phyloP scores from a whole-genome alignment of 495 filamentous ascomycete species.

The Xylaria scruposa region DNA sequence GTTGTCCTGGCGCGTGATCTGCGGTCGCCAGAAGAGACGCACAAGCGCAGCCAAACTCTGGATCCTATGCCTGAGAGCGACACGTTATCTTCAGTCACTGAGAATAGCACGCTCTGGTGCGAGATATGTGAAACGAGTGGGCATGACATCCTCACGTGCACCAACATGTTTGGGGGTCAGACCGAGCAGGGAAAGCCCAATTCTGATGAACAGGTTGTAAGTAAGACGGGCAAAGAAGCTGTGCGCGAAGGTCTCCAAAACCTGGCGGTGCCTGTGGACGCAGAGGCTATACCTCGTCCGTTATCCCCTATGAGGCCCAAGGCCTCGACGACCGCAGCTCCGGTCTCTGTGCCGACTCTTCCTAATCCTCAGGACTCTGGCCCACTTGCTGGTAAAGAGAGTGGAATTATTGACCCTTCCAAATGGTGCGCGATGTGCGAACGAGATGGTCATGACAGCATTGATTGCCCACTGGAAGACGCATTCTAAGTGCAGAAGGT shows the following conservation, averaged over 20 bases:
- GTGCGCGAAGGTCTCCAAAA: conserved; percentile 53
- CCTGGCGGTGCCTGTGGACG: conserved; percentile 45
- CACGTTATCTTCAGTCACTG: conserved; percentile 73
- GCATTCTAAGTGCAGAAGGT: conserved; percentile 54
- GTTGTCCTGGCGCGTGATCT: conserved; percentile 57
- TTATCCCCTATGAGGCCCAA: conserved; percentile 57
- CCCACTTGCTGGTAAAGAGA: conserved; percentile 81
- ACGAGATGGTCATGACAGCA: conserved; percentile 92
- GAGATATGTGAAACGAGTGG: conserved; percentile 95
- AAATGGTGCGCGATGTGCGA: conserved; percentile 99
- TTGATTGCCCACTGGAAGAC: conserved; percentile 94
- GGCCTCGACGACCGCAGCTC: conserved; percentile 17
- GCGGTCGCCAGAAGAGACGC: conserved; percentile 45
- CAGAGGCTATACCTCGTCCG: conserved; percentile 56
- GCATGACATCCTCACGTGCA: conserved; percentile 93
- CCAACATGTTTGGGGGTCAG: conserved; percentile 76
- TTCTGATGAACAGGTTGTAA: conserved; percentile 27
- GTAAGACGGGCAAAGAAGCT: conserved; percentile 51
- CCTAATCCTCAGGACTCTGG: conserved; percentile 71
- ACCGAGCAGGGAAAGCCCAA: conserved; percentile 42
- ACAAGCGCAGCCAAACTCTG: conserved; percentile 55
- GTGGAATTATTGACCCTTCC: conserved; percentile 74
- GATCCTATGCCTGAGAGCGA: conserved; percentile 76
- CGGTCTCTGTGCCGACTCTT: conserved; percentile 43
- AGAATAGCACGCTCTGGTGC: conserved; percentile 81